Base-by-base conservation (phyloP, 179 eudicot species). In the Beta lomatogona region DNA sequence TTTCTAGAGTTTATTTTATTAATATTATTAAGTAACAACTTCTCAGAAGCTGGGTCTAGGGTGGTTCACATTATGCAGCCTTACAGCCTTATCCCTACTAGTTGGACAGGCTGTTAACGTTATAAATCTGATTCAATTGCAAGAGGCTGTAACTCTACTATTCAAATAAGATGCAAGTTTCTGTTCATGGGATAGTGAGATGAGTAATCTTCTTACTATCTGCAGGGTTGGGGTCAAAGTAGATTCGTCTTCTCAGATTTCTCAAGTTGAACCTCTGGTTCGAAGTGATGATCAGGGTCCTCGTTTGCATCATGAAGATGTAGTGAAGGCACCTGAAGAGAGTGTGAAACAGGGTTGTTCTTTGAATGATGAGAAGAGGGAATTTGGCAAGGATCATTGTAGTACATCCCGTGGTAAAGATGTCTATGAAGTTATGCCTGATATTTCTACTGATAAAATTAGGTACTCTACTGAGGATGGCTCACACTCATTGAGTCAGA, bases 141-240 rank as follows among this genome's bases (percentile, higher is more conserved):
- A 44, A 61, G 59, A 60, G 8, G 16, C 41, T 25, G 46, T 19
- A 19, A 65, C 16, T 44, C 69, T 74, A 55, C 45, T 68, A 63
- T 67, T 73, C 31, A 28, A 52, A 53, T 22, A 75, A 31, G 5
- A 4, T 64, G 36, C 13, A 72, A 55, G 48, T 57, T 12, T 64
- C 41, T 78, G 60, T 11, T 81, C n/a, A 55, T 58, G 36, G 44
- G 44, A 52, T 78, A 28, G 48, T 72, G 25, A 80, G 45, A 41
- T 75, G 74, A 68, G 71, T 69, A 57, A 44, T 76, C 28, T 8
- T 77, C 73, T 82, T 81, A 31, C 75, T 60, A 77, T 63, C 6
- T 80, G 79, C 84, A 89, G 91, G 87, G 77, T 64, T 63, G 68
- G 77, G 67, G 61, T 67, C 48, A 63, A 80, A 52, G 79, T 71